phyloP scores from a whole-genome alignment of 768 basidiomycete species.

The Trametes coccinea region DNA sequence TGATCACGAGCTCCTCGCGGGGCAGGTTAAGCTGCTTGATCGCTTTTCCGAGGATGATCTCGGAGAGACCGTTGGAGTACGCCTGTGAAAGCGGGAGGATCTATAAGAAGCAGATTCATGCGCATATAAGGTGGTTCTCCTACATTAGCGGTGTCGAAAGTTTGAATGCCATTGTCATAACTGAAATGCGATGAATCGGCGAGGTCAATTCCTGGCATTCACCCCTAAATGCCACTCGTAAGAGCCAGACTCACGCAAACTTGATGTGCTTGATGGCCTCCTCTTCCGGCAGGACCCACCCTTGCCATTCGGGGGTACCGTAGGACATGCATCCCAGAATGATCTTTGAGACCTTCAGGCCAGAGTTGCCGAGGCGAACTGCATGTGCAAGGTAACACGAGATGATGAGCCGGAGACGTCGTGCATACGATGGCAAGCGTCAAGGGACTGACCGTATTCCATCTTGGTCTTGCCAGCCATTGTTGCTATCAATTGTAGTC shows the following conservation, averaged over 20 bases:
- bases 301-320: conserved; percentile 33
- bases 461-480: not conserved
- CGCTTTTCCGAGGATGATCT: conserved; percentile 47
- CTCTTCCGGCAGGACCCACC: conserved; percentile 41
- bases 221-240: not conserved
- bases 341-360: conserved; percentile 32
- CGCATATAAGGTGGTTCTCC: not conserved
- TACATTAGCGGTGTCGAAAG: conserved; percentile 41
- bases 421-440: too few relatives aligned
- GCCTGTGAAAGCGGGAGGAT: not conserved
- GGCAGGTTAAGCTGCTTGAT: conserved; percentile 46
- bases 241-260: conserved; percentile 36
- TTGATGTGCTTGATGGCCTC: conserved; percentile 43
- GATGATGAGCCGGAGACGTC: too few relatives aligned
- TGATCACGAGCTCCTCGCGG: conserved; percentile 48
- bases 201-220: conserved; percentile 1
- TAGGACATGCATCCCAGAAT: conserved; percentile 41
- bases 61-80: conserved; percentile 43
- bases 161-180: conserved; percentile 45
- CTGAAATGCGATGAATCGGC: not conserved
- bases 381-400: not conserved
- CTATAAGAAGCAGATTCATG: not conserved
- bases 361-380: conserved; percentile 34
- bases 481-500: not conserved
- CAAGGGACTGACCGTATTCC: not conserved